Evolutionary conservation across 1,139 yeast species (phyloP).

Genomic region (Yamadazyma jaroonii): DNA sequence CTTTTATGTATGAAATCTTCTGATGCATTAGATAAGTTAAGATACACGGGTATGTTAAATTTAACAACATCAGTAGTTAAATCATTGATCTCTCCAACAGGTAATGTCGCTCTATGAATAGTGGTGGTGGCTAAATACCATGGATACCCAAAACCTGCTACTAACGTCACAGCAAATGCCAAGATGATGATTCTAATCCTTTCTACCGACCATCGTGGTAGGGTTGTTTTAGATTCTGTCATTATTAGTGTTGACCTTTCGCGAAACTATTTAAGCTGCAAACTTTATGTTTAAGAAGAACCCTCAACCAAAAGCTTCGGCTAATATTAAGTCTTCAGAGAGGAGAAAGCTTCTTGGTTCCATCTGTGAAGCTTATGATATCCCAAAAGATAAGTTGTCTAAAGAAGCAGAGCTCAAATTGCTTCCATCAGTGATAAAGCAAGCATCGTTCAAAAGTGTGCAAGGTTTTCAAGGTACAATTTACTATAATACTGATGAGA

Average conservation of each 20-base stretch:
- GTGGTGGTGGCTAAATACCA: slow-evolving; percentile 70
- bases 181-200: slow-evolving; percentile 10
- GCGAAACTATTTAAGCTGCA: slow-evolving; percentile 1
- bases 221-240: not conserved
- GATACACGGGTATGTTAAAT: slow-evolving; percentile 56
- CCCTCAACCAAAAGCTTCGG: slow-evolving; percentile 65
- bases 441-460: slow-evolving; percentile 60
- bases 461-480: slow-evolving; percentile 59
- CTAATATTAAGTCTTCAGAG: slow-evolving; percentile 82
- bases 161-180: slow-evolving; percentile 23
- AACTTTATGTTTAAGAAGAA: slow-evolving; percentile 59
- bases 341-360: slow-evolving; percentile 56
- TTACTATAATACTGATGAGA: slow-evolving; percentile 59
- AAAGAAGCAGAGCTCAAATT: slow-evolving; percentile 47
- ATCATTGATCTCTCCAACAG: slow-evolving; percentile 50
- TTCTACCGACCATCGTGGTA: slow-evolving; percentile 6
- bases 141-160: slow-evolving; percentile 61
- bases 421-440: slow-evolving; percentile 61
- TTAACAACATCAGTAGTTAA: slow-evolving; percentile 32
- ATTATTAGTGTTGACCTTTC: not conserved
- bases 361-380: slow-evolving; percentile 43
- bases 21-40: slow-evolving; percentile 40
- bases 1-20: slow-evolving; percentile 23
- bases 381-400: slow-evolving; percentile 44
- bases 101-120: slow-evolving; percentile 73